Percentiles rank a stretch among this genome's conserved stretches.
phyloP scores from a whole-genome alignment of 805 yeast species.

The Spathaspora girioi region DNA sequence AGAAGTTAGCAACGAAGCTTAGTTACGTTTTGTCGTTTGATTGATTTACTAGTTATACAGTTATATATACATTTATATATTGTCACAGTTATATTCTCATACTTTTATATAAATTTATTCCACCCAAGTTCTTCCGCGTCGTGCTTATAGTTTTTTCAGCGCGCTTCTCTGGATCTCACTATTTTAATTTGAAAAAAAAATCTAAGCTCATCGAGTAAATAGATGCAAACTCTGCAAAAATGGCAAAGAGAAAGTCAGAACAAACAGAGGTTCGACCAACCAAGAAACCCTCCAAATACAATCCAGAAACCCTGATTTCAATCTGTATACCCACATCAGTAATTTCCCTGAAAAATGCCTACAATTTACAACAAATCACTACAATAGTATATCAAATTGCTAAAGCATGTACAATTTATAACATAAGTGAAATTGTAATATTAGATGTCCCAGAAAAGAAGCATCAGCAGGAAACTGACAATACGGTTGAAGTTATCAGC shows the following conservation, averaged over 20 bases:
- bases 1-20: conserved; percentile 6
- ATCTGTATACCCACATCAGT: conserved; percentile 73
- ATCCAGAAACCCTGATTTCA: conserved; percentile 38
- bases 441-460: conserved; percentile 46
- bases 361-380: conserved; percentile 70
- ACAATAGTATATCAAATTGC: conserved; percentile 75
- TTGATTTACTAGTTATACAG: background rate
- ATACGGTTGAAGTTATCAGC: conserved; percentile 15
- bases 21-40: background rate
- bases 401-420: conserved; percentile 63
- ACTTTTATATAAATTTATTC: background rate
- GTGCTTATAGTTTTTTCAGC: background rate
- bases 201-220: background rate
- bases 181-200: background rate
- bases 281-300: conserved; percentile 27
- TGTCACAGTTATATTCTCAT: no score
- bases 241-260: conserved; percentile 24
- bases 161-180: background rate
- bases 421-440: conserved; percentile 71
- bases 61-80: no score
- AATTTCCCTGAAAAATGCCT: conserved; percentile 52
- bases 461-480: conserved; percentile 11
- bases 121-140: background rate
- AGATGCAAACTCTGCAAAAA: conserved; percentile 1
- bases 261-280: conserved; percentile 19